phyloP scores from a whole-genome alignment of 441 rosid genomes.

The Arabidopsis lyrata region DNA sequence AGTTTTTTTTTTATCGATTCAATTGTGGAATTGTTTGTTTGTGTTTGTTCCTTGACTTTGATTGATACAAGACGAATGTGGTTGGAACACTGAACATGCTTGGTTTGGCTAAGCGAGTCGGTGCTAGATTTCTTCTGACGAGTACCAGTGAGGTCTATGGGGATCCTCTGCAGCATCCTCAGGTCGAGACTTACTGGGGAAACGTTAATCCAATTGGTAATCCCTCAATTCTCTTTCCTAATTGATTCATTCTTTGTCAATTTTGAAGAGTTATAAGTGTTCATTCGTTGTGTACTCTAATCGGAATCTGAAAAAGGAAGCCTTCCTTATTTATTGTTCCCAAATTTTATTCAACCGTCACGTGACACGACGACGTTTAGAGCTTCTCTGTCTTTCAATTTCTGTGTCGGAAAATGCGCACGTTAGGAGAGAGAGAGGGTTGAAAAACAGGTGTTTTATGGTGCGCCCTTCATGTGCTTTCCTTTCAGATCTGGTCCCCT shows the following conservation, averaged over 20 bases:
- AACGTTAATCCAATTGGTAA: slow-evolving; percentile 86
- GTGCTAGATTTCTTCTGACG: slow-evolving; percentile 78
- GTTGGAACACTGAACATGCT: slow-evolving; percentile 86
- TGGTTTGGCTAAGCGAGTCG: slow-evolving; percentile 78
- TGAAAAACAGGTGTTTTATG: slow-evolving; percentile 46
- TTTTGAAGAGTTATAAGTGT: not conserved
- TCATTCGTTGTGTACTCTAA: not conserved
- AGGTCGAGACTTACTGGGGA: slow-evolving; percentile 87
- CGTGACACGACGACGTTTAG: slow-evolving; percentile 37
- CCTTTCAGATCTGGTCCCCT: slow-evolving; percentile 41
- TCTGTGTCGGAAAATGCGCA: slow-evolving; percentile 40
- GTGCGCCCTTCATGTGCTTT: slow-evolving; percentile 36
- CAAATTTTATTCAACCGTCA: not conserved
- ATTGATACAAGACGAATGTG: slow-evolving; percentile 75
- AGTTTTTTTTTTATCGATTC: not conserved
- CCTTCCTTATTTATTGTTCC: not conserved
- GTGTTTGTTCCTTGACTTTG: slow-evolving; percentile 49
- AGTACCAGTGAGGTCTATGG: slow-evolving; percentile 92
- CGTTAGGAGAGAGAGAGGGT: slow-evolving; percentile 32
- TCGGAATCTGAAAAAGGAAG: slow-evolving; percentile 28
- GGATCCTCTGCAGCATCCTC: slow-evolving; percentile 86
- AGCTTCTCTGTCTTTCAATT: slow-evolving; percentile 6
- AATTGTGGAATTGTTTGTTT: not conserved
- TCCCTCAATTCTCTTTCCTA: not conserved
- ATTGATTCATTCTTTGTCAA: not conserved